These are phyloP conservation scores for Chrysanthemum makinoi DNA, from an alignment of 129 eudicot species.

Conservation along the genomic window DNA sequence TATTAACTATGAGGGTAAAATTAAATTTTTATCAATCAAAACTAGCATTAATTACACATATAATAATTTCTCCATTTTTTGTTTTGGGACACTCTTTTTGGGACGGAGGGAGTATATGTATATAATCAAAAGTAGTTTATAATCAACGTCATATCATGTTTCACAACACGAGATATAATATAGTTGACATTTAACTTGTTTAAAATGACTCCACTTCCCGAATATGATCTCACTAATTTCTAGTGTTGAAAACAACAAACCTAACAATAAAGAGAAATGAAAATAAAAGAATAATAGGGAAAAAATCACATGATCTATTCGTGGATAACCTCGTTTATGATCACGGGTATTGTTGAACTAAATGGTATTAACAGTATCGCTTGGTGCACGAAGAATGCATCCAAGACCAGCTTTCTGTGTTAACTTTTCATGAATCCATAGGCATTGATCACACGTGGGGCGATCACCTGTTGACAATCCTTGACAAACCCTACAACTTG, in stretches of 20 bases:
- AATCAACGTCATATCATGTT: too few species aligned
- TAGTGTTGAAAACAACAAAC: neutral
- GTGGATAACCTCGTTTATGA: constrained; percentile 12
- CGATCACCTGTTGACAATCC: constrained; percentile 98
- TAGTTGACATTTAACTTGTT: too few species aligned
- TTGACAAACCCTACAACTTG: too few species aligned
- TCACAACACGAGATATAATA: neutral
- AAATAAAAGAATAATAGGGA: neutral
- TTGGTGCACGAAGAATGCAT: constrained; percentile 82
- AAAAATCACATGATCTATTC: neutral
- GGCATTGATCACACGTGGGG: constrained; percentile 94
- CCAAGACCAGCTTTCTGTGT: constrained; percentile 93
- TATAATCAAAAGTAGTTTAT: too few species aligned
- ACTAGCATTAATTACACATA: too few species aligned
- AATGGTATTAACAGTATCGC: constrained; percentile 86
- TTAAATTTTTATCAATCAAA: too few species aligned
- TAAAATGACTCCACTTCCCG: too few species aligned
- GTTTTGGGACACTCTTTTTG: too few species aligned
- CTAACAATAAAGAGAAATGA: neutral
- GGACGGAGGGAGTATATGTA: too few species aligned
- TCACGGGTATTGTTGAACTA: constrained; percentile 21
- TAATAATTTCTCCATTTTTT: too few species aligned
- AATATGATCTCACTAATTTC: neutral
- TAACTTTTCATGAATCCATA: constrained; percentile 82
- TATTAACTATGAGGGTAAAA: too few species aligned